These are phyloP conservation scores for Biscogniauxia marginata DNA, from an alignment of 2,329 filamentous ascomycete genomes.

Conservation along the genomic window DNA sequence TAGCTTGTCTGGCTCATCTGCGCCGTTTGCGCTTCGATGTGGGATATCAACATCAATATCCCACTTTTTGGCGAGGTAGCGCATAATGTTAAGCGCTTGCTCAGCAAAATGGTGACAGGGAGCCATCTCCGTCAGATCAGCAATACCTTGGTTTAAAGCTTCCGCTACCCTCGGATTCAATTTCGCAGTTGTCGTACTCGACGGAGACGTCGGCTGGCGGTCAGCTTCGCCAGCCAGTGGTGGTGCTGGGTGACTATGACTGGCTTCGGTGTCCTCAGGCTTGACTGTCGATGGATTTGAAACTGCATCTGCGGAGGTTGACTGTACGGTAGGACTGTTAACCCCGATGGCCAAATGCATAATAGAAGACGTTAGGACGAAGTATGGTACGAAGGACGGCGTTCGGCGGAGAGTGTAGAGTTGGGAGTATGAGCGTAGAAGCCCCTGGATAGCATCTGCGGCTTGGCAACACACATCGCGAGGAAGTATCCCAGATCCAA, in stretches of 20 bases:
- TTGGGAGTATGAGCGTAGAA: conserved; percentile 56
- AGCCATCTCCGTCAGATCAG: conserved; percentile 60
- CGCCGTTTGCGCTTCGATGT: conserved; percentile 26
- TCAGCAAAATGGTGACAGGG: conserved; percentile 60
- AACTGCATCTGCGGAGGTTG: conserved; percentile 18
- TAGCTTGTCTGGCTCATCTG: conserved; percentile 39
- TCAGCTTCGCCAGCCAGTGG: conserved; percentile 3
- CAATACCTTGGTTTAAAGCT: conserved; percentile 52
- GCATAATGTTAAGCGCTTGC: conserved; percentile 59
- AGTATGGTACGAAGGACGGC: conserved; percentile 61
- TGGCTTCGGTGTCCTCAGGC: conserved; percentile 12
- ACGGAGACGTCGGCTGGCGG: conserved; percentile 16
- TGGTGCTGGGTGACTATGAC: conserved; percentile 6
- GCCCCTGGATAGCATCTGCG: conserved; percentile 57
- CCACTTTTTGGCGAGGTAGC: conserved; percentile 59
- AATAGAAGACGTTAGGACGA: conserved; percentile 60
- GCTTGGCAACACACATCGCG: conserved; percentile 65
- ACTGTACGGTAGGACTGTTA: conserved; percentile 23
- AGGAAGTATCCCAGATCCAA: conserved; percentile 62
- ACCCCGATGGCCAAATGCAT: conserved; percentile 58
- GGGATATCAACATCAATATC: conserved; percentile 51
- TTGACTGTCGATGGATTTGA: conserved; percentile 23
- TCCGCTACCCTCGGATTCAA: conserved; percentile 42
- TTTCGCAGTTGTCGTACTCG: conserved; percentile 24
- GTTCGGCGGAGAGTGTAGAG: conserved; percentile 58